Evolutionary conservation across 2,329 filamentous ascomycete genomes (phyloP).

Genomic region (Botrytis fabae): DNA sequence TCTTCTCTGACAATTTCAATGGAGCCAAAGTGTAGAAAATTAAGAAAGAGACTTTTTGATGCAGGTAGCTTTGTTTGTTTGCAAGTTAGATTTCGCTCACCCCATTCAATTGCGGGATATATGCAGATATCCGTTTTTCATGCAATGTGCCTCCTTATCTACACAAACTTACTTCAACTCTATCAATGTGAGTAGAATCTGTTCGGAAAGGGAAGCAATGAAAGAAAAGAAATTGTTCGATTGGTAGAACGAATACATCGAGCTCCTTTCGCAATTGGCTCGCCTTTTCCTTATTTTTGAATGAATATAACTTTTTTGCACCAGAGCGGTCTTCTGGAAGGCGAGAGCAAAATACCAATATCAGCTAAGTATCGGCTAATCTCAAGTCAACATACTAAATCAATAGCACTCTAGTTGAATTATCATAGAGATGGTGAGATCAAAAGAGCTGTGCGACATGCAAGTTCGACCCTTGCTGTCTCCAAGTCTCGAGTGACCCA

Average conservation of each 20-base stretch:
- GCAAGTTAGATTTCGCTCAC: no score
- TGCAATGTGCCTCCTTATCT: background rate
- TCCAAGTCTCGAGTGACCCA: background rate
- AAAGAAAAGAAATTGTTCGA: background rate
- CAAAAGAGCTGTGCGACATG: background rate
- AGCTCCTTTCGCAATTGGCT: background rate
- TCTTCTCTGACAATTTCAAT: background rate
- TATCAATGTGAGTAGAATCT: background rate
- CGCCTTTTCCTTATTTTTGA: background rate
- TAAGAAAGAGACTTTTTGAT: background rate
- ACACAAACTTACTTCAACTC: background rate
- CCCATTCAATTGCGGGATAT: background rate
- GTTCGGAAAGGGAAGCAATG: background rate
- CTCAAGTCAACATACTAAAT: background rate
- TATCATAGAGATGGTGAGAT: background rate
- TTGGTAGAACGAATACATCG: background rate
- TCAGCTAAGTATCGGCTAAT: accelerated
- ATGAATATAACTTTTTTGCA: background rate
- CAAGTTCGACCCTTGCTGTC: background rate
- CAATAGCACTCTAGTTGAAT: background rate
- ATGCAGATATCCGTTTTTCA: background rate
- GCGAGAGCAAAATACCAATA: background rate
- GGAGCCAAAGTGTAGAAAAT: background rate
- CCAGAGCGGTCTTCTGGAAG: background rate
- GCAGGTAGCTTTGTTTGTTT: background rate